Base-by-base conservation (phyloP, 1,284 basidiomycete genomes). In the Heterobasidion irregulare region DNA sequence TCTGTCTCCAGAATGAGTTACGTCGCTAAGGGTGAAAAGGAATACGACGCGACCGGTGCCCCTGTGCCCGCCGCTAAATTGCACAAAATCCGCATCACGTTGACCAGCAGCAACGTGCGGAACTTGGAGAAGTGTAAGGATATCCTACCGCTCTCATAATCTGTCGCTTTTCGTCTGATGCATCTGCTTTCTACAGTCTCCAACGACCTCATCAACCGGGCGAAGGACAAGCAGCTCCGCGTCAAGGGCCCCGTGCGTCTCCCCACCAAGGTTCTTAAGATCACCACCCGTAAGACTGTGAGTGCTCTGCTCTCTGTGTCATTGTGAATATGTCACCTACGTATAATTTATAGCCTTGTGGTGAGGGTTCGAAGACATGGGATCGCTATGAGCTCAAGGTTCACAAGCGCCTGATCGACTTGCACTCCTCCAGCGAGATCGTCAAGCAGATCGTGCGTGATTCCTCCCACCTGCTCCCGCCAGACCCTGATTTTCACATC, bases 291-390 rank as follows among this genome's bases (percentile, higher is more conserved):
- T 71, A 98, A 98, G 77, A 94, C 94, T 64, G 93, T 93, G 62
- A 66, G 89, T 79, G 16, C 13, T 13, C 51, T 13, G 41, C 10
- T 5, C 48, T 8, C 32, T 36, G 12, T 47, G 43, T 55, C 15
- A 45, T 38, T 1, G 8, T 12, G 4, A 50, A n/a, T 50, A 0
- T 36, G 6, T 7, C 8, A 18, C 18, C 15, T 9, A 36, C n/a
- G 1, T 7, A 38, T 47, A 4, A 16, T 53, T 26, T 65, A 41
- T 67, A 95, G 92, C 91, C 95, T 76, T 97, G 97, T 73, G 97
- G 97, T 95, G 97, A 99, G 79, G 97, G 97, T 83, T 96, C 93
- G 70, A 99, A 99, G 89, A 99, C 97, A 71, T 99, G 97, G 97
- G 97, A 99, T 77, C 88, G 92, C 69, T 99, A 95, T 77, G 96